These are phyloP conservation scores for Neonectria punicea DNA, from an alignment of 2,329 filamentous ascomycete genomes.

Conservation along the genomic window DNA sequence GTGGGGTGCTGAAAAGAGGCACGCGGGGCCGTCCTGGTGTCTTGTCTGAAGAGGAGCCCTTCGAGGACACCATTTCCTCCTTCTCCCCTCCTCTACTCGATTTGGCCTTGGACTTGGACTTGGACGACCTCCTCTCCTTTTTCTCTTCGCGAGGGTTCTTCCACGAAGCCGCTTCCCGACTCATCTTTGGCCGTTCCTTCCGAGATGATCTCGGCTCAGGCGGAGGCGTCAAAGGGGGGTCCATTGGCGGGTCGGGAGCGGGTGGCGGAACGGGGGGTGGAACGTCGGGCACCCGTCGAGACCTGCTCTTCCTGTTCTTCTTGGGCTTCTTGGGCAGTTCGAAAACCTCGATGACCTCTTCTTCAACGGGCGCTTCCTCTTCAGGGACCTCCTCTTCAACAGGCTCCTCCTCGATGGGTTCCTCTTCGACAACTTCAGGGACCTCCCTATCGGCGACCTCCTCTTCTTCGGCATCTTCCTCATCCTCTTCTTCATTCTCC, in stretches of 20 bases:
- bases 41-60: constrained; percentile 79
- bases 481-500: constrained; percentile 34
- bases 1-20: constrained; percentile 76
- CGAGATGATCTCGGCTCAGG: constrained; percentile 70
- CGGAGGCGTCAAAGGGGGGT: constrained; percentile 54
- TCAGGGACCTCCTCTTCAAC: constrained; percentile 27
- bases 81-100: constrained; percentile 67
- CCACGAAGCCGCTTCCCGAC: constrained; percentile 78
- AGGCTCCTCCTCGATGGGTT: constrained; percentile 25
- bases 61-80: constrained; percentile 71
- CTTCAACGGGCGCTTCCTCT: constrained; percentile 35
- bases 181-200: constrained; percentile 82
- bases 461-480: constrained; percentile 20
- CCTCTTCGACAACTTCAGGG: constrained; percentile 41
- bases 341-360: constrained; percentile 58
- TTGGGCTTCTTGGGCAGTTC: constrained; percentile 59
- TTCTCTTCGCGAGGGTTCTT: constrained; percentile 61
- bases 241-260: constrained; percentile 55
- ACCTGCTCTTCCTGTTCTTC: constrained; percentile 55
- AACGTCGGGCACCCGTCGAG: constrained; percentile 48
- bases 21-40: constrained; percentile 64
- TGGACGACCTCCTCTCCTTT: constrained; percentile 66
- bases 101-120: constrained; percentile 71
- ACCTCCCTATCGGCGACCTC: constrained; percentile 43
- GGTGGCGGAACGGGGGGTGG: constrained; percentile 47